phyloP scores from a whole-genome alignment of 1,284 basidiomycete species.

The Pseudozyma tsukubaensis region DNA sequence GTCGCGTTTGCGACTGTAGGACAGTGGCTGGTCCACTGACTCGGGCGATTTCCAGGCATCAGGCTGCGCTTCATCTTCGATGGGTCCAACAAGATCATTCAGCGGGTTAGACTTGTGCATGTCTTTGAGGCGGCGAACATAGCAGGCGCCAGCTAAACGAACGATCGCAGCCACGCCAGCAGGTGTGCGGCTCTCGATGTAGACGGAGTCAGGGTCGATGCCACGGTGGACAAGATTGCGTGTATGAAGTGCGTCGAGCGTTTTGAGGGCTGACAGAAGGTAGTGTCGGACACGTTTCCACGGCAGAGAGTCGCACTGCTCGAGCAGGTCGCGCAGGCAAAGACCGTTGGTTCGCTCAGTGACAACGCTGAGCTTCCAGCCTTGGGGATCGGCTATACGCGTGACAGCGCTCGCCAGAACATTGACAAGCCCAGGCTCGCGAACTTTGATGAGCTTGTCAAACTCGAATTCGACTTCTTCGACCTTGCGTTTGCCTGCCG shows the following conservation, averaged over 20 bases:
- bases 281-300: conserved; percentile 56
- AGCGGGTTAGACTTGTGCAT: conserved; percentile 63
- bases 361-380: conserved; percentile 57
- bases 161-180: conserved; percentile 13
- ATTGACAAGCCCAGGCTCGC: conserved; percentile 50
- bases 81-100: conserved; percentile 30
- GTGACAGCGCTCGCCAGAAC: conserved; percentile 59
- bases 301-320: conserved; percentile 54
- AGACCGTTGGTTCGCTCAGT: conserved; percentile 40
- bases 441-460: conserved; percentile 50
- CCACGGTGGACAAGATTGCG: conserved; percentile 60
- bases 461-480: conserved; percentile 65
- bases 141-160: conserved; percentile 49
- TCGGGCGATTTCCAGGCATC: conserved; percentile 64
- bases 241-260: conserved; percentile 58
- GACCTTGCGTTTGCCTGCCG: conserved; percentile 59
- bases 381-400: conserved; percentile 31
- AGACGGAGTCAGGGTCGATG: conserved; percentile 45
- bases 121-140: conserved; percentile 56
- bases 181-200: conserved; percentile 29
- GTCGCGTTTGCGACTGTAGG: conserved; percentile 63
- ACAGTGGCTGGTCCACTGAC: conserved; percentile 51
- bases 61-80: conserved; percentile 27
- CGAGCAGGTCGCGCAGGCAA: conserved; percentile 45
- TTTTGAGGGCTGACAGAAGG: conserved; percentile 53